phyloP scores from a whole-genome alignment of 176 grass and related monocot species.

The Puya raimondii region DNA sequence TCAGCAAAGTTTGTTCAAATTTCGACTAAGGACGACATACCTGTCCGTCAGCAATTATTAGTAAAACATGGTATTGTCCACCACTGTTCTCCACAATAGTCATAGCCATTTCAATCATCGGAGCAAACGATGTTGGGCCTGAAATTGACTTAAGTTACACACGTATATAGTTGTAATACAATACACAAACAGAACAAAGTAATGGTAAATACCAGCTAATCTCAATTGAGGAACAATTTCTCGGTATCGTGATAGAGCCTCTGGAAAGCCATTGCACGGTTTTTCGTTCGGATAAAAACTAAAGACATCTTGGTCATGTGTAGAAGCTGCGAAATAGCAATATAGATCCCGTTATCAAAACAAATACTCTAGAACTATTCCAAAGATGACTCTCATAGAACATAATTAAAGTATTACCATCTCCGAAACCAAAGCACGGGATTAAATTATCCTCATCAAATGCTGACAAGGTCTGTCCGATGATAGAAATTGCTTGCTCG shows the following conservation, averaged over 20 bases:
- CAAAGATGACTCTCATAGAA: constrained; percentile 2
- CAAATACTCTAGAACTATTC: background rate
- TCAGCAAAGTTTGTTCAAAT: too few species aligned
- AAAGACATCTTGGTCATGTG: constrained; percentile 86
- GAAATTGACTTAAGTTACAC: constrained; percentile 15
- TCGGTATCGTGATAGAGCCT: constrained; percentile 65
- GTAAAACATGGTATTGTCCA: constrained; percentile 90
- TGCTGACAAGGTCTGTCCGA: constrained; percentile 64
- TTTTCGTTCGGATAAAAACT: constrained; percentile 63
- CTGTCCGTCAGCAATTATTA: constrained; percentile 90
- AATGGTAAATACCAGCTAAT: constrained; percentile 52
- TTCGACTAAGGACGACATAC: constrained; percentile 30
- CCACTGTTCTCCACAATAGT: constrained; percentile 80
- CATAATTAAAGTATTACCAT: constrained; percentile 46
- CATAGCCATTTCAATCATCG: constrained; percentile 93
- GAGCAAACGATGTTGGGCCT: constrained; percentile 92
- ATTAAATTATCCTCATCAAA: constrained; percentile 97
- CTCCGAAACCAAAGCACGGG: constrained; percentile 93
- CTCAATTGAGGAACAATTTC: constrained; percentile 67
- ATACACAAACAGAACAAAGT: constrained; percentile 7
- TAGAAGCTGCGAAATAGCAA: constrained; percentile 43
- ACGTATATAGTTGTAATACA: constrained; percentile 10
- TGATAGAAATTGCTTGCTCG: constrained; percentile 77
- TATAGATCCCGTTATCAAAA: background rate
- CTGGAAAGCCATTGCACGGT: constrained; percentile 76